Base-by-base conservation (phyloP, 768 basidiomycete genomes). In the Psilocybe sp. region DNA sequence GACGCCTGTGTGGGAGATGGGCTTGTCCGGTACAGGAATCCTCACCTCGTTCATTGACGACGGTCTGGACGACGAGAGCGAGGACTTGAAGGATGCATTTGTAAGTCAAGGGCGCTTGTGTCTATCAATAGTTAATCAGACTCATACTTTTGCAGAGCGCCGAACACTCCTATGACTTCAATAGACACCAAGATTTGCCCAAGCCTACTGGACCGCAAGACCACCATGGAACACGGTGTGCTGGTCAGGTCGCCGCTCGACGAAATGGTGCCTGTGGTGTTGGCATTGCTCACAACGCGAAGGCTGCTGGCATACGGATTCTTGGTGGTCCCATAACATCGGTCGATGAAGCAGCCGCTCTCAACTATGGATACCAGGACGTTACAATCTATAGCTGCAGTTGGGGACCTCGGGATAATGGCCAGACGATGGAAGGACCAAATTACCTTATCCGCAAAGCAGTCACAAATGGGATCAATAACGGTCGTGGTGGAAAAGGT, bases 341-440 rank as follows among this genome's bases (percentile, higher is more conserved):
- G 63, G 84, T 87, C 7, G 96, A 99, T 67, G 96, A 99, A 69
- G 94, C 97, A 0, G 83, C 90, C 4, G 84, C 95, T 2, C 80
- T 99, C 44, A 99, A 99, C 68, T 96, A 86, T 64, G 92, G 87
- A 13, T 98, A 79, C 67, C 85, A 96, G 56, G 82, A 90, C 56
- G 91, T 87, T 42, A 87, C 85, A 19, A 89, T 93, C 56, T 98
- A 92, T 68, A 92, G 89, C 54, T 99, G 96, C 67, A 92, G 89
- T 45, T 99, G 96, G 96, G 96, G 96, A 4, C 97, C 97, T 4
- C 87, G 94, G 0, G 96, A 98, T 64, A 87, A 97, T 58, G 96
- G 96, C 6, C 76, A 76, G 56, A 83, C 88, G 4, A 98, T 98
- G 95, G 96, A 98, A 60, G 92, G 80, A 0, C 97, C 96, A 0